Percentiles rank a stretch among this genome's conserved stretches.
These are phyloP conservation scores for Schrenkiella parvula DNA, from an alignment of 345 rosid species.

Conservation along the genomic window DNA sequence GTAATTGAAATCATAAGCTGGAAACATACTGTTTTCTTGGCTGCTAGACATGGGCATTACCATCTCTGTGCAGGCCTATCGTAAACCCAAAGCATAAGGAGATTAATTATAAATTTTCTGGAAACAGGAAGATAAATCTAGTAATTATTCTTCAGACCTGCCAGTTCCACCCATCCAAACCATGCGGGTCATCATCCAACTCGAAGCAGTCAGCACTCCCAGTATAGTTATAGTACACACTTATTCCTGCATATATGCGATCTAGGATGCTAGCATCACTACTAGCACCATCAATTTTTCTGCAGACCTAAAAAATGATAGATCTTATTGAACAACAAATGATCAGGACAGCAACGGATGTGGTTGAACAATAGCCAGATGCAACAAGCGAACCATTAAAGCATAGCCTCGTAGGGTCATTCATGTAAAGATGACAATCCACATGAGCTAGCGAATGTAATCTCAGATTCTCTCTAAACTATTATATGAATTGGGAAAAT, in stretches of 20 bases:
- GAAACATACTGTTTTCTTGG: conserved; percentile 64
- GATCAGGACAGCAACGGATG: not conserved
- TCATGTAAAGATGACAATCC: conserved; percentile 1
- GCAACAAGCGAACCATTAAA: not conserved
- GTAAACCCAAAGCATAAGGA: not conserved
- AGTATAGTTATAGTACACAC: conserved; percentile 75
- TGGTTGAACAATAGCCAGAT: not conserved
- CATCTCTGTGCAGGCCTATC: conserved; percentile 94
- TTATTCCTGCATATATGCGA: conserved; percentile 67
- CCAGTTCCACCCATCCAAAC: conserved; percentile 91
- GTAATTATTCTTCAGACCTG: conserved; percentile 47
- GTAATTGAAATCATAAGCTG: conserved; percentile 53
- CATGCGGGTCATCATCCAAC: conserved; percentile 96
- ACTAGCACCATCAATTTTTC: conserved; percentile 59
- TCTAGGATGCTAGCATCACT: conserved; percentile 54
- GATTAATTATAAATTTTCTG: not conserved
- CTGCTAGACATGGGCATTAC: conserved; percentile 85
- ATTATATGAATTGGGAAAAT: not conserved
- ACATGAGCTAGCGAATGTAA: not conserved
- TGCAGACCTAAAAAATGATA: conserved; percentile 55
- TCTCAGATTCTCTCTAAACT: not conserved
- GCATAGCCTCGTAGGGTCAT: not conserved
- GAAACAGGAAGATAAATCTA: not conserved
- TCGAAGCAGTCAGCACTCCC: conserved; percentile 70
- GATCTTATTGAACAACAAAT: not conserved